Conservation (phyloP, 106 monocot species). For the Acorus calamus region DNA sequence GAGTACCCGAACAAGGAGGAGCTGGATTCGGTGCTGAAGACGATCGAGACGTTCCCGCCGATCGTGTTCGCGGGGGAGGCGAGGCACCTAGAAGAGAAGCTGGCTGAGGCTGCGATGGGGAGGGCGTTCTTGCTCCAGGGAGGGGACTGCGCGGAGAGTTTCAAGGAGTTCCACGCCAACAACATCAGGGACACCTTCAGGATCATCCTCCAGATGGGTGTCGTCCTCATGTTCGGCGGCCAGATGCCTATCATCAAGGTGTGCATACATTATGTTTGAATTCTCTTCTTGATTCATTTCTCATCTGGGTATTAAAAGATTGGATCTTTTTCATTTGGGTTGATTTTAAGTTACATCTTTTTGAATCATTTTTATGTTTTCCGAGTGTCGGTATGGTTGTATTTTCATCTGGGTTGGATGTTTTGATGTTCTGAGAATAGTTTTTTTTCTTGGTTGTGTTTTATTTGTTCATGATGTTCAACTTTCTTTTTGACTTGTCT, state of each 20-base stretch:
- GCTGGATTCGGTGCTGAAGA: slow-evolving; percentile 46
- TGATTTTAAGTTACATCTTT: too few species aligned
- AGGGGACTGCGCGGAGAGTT: slow-evolving; percentile 94
- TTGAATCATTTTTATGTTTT: too few species aligned
- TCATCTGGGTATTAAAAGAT: background rate
- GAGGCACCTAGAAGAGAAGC: slow-evolving; percentile 56
- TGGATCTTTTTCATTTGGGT: too few species aligned
- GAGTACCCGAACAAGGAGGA: slow-evolving; percentile 64
- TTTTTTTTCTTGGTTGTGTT: too few species aligned
- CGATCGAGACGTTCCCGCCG: slow-evolving; percentile 68
- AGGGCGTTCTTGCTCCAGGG: slow-evolving; percentile 81
- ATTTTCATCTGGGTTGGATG: too few species aligned
- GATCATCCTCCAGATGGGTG: slow-evolving; percentile 79
- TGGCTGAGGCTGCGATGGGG: slow-evolving; percentile 72
- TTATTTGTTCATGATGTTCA: too few species aligned
- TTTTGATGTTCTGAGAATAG: too few species aligned
- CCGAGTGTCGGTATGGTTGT: too few species aligned
- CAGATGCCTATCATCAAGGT: slow-evolving; percentile 91
- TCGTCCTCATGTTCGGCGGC: slow-evolving; percentile 77
- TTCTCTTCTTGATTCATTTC: background rate
- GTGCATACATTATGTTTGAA: background rate
- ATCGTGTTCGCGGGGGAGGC: slow-evolving; percentile 88
- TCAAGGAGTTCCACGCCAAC: slow-evolving; percentile 87
- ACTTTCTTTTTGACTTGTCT: too few species aligned
- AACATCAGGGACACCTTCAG: slow-evolving; percentile 87